Conservation (phyloP, 208 protist species). For the Naegleria lovaniensis region DNA sequence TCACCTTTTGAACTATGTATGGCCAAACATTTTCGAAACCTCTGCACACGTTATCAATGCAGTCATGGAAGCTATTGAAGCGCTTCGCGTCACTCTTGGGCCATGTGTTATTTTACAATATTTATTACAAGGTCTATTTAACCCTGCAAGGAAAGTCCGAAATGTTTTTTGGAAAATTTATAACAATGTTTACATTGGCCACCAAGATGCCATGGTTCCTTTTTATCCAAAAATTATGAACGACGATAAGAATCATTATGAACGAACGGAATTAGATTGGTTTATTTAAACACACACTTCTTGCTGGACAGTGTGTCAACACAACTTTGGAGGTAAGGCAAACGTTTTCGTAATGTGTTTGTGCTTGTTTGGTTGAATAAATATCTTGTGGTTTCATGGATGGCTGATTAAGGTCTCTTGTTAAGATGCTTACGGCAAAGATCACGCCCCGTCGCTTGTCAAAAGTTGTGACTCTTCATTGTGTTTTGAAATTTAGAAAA, state of each 20-base stretch:
- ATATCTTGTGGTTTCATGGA: too few relatives aligned
- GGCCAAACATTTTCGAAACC: conserved; percentile 99
- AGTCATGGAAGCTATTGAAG: conserved; percentile 96
- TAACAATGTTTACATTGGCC: conserved; percentile 95
- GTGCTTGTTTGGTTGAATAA: too few relatives aligned
- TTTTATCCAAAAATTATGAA: conserved; percentile 81
- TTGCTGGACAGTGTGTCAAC: too few relatives aligned
- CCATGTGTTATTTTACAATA: conserved; percentile 87
- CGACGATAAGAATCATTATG: conserved; percentile 35
- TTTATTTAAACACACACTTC: background rate
- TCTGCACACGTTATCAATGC: conserved; percentile 93
- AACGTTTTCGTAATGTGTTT: too few relatives aligned
- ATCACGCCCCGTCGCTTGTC: too few relatives aligned
- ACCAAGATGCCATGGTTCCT: conserved; percentile 86
- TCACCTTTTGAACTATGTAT: conserved; percentile 98
- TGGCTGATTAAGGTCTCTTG: too few relatives aligned
- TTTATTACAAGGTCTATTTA: conserved; percentile 92
- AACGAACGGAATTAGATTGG: background rate
- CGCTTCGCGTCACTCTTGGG: conserved; percentile 84
- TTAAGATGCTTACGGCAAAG: too few relatives aligned
- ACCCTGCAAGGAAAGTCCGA: conserved; percentile 94
- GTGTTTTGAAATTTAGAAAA: too few relatives aligned
- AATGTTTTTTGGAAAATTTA: conserved; percentile 99
- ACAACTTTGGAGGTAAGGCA: too few relatives aligned
- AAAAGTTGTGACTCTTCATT: too few relatives aligned